Evolutionary conservation across 2,329 filamentous ascomycete species (phyloP).

Genomic region (Sporothrix schenckii): DNA sequence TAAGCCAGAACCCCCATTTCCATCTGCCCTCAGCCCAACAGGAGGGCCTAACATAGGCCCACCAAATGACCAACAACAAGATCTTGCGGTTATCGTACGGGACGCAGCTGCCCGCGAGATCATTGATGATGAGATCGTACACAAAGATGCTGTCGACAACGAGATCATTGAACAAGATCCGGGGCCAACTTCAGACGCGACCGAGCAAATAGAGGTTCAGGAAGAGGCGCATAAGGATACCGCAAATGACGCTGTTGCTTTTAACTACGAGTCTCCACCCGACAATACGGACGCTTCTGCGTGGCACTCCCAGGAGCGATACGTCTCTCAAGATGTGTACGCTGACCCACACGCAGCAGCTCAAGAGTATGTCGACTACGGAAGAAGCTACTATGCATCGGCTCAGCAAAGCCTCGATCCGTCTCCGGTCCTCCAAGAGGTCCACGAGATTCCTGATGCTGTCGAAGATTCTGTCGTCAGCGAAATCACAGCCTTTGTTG

Average conservation of each 20-base stretch:
- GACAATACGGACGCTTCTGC: neutral
- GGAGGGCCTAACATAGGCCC: neutral
- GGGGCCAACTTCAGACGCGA: neutral
- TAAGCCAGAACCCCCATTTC: neutral
- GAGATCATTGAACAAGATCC: neutral
- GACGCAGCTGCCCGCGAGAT: neutral
- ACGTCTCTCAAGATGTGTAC: slow-evolving; percentile 2
- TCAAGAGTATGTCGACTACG: slow-evolving; percentile 25
- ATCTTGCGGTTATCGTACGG: neutral
- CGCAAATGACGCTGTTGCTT: too few species aligned
- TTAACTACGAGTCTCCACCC: too few species aligned
- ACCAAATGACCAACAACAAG: neutral
- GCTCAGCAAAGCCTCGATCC: slow-evolving; percentile 26
- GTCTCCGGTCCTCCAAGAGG: slow-evolving; percentile 25
- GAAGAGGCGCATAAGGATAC: neutral
- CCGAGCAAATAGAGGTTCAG: neutral
- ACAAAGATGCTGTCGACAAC: neutral
- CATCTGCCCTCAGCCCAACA: neutral
- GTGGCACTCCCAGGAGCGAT: slow-evolving; percentile 23
- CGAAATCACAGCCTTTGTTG: neutral
- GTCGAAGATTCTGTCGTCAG: neutral
- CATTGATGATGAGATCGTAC: too few species aligned
- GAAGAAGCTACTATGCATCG: slow-evolving; percentile 31
- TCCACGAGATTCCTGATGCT: neutral
- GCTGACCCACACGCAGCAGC: neutral